phyloP scores from a whole-genome alignment of 768 basidiomycete genomes.

The Pleurotus eryngii region DNA sequence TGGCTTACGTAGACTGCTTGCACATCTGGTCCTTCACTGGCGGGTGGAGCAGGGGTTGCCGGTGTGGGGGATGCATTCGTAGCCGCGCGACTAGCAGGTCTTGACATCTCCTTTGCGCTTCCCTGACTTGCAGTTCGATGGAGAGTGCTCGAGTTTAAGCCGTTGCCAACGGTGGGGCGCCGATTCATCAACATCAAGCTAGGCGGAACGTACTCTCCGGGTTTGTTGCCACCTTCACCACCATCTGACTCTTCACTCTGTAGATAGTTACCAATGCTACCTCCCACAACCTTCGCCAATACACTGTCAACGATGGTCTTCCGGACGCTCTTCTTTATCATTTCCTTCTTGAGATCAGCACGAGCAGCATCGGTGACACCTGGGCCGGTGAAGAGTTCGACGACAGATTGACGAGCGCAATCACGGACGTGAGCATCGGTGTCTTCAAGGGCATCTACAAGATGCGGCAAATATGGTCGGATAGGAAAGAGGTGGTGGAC shows the following conservation, averaged over 20 bases:
- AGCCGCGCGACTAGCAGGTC: slow-evolving; percentile 41
- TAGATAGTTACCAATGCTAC: slow-evolving; percentile 36
- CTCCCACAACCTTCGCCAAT: slow-evolving; percentile 57
- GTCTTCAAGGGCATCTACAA: slow-evolving; percentile 89
- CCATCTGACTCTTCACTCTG: slow-evolving; percentile 60
- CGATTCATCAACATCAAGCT: slow-evolving; percentile 61
- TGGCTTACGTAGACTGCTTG: slow-evolving; percentile 65
- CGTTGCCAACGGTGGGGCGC: slow-evolving; percentile 38
- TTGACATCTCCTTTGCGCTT: slow-evolving; percentile 37
- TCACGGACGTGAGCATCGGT: slow-evolving; percentile 88
- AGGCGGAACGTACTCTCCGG: slow-evolving; percentile 72
- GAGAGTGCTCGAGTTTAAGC: slow-evolving; percentile 24
- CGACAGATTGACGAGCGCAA: slow-evolving; percentile 73
- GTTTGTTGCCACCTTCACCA: slow-evolving; percentile 39
- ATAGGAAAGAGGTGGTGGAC: slow-evolving; percentile 73
- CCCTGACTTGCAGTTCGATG: slow-evolving; percentile 47
- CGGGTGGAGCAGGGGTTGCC: slow-evolving; percentile 33
- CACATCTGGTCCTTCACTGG: slow-evolving; percentile 45
- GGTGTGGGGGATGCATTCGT: slow-evolving; percentile 52
- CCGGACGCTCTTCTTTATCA: slow-evolving; percentile 80
- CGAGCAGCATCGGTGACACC: slow-evolving; percentile 83
- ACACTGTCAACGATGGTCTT: slow-evolving; percentile 86
- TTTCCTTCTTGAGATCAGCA: slow-evolving; percentile 90
- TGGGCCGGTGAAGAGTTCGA: slow-evolving; percentile 83
- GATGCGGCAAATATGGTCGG: slow-evolving; percentile 69